phyloP scores from a whole-genome alignment of 2,329 filamentous ascomycete genomes.

The Fusarium sp. region DNA sequence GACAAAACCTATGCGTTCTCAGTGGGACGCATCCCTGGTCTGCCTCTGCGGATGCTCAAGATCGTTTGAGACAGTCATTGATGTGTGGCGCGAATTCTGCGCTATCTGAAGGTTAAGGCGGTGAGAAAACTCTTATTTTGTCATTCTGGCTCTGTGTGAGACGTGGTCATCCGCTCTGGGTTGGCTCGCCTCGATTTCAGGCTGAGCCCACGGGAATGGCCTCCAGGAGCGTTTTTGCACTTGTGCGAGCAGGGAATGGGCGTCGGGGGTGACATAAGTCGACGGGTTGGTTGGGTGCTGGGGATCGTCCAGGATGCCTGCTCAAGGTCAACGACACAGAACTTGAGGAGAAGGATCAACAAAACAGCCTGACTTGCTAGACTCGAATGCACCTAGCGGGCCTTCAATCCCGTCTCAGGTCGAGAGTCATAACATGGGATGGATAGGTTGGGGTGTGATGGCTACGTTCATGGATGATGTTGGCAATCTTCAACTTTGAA shows the following conservation, averaged over 20 bases:
- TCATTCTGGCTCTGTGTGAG: constrained; percentile 6
- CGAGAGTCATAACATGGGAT: neutral
- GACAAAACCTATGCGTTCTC: constrained; percentile 12
- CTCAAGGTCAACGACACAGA: constrained; percentile 12
- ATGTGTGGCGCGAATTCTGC: constrained; percentile 24
- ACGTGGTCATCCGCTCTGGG: neutral
- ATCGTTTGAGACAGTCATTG: constrained; percentile 25
- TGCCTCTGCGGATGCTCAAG: neutral
- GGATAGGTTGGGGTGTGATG: neutral
- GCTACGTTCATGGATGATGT: neutral
- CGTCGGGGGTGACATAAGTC: constrained; percentile 3
- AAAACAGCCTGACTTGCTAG: neutral
- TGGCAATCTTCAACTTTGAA: constrained; percentile 5
- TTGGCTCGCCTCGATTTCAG: neutral
- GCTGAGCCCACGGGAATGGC: neutral
- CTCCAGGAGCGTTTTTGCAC: constrained; percentile 7
- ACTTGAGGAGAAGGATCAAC: neutral
- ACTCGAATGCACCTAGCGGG: neutral
- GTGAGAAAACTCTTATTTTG: constrained; percentile 24
- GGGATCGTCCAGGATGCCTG: constrained; percentile 24
- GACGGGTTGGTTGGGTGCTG: constrained; percentile 5
- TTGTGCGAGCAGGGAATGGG: constrained; percentile 5
- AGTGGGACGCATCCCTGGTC: constrained; percentile 21
- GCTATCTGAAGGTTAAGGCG: constrained; percentile 18
- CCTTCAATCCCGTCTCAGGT: neutral